Conservation (phyloP, 1,284 basidiomycete genomes). For the Sporisorium iseilematis-ciliati region DNA sequence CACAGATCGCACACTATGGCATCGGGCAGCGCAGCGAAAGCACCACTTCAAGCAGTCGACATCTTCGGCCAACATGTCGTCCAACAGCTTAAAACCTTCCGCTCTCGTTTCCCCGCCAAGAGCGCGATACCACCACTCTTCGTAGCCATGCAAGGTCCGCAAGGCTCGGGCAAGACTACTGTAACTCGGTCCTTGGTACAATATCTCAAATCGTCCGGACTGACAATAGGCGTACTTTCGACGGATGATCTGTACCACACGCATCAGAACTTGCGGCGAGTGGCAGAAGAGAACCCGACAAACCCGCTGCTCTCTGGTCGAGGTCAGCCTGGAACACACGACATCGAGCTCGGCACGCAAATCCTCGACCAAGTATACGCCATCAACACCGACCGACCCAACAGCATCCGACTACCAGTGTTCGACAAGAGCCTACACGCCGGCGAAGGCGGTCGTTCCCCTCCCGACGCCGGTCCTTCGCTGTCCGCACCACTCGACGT, state of each 20-base stretch:
- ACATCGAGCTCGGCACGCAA: slow-evolving; percentile 20
- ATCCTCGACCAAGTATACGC: slow-evolving; percentile 17
- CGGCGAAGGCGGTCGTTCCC: slow-evolving; percentile 39
- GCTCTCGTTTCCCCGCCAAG: slow-evolving; percentile 5
- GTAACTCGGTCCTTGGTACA: slow-evolving; percentile 28
- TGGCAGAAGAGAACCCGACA: slow-evolving; percentile 26
- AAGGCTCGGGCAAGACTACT: slow-evolving; percentile 49
- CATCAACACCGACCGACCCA: slow-evolving; percentile 17
- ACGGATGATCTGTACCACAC: slow-evolving; percentile 48
- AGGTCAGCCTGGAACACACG: slow-evolving; percentile 48
- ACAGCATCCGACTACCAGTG: slow-evolving; percentile 16
- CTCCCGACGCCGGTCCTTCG: slow-evolving; percentile 10
- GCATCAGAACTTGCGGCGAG: slow-evolving; percentile 21
- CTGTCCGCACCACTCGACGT: slow-evolving; percentile 26
- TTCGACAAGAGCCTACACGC: slow-evolving; percentile 45
- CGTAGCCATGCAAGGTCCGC: slow-evolving; percentile 51
- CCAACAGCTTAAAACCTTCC: slow-evolving; percentile 17
- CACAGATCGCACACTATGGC: slow-evolving; percentile 1
- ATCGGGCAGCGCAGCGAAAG: background rate
- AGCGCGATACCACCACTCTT: slow-evolving; percentile 26
- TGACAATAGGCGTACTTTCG: slow-evolving; percentile 23
- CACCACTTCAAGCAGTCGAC: slow-evolving; percentile 22
- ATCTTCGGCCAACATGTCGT: slow-evolving; percentile 39
- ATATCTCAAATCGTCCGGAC: slow-evolving; percentile 6
- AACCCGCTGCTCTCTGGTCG: slow-evolving; percentile 41